phyloP scores from a whole-genome alignment of 164 flowering plant species.

The Macadamia tetraphylla region DNA sequence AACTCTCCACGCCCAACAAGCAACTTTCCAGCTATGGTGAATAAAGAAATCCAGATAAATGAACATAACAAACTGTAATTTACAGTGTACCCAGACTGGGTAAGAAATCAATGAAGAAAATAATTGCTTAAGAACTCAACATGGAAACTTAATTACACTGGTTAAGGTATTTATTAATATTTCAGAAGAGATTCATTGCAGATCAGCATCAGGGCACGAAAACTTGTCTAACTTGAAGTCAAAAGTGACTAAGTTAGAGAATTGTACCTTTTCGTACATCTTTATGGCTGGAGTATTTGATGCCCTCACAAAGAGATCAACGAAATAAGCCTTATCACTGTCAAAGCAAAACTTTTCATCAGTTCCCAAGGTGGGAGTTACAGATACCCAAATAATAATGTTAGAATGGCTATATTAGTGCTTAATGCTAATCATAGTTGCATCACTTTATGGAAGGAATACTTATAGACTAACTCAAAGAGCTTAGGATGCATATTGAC shows the following conservation, averaged over 20 bases:
- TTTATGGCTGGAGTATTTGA: constrained; percentile 91
- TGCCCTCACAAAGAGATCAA: constrained; percentile 95
- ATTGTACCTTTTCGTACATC: constrained; percentile 93
- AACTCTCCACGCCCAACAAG: no score
- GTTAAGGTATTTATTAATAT: neutral
- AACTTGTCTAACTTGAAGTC: neutral
- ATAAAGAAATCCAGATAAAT: neutral
- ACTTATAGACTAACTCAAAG: neutral
- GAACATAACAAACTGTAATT: neutral
- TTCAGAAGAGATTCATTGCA: neutral
- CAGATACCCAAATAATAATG: neutral
- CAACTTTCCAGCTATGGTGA: neutral
- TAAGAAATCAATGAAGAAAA: no score
- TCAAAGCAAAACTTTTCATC: constrained; percentile 16
- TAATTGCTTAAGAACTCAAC: neutral
- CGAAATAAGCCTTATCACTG: constrained; percentile 93
- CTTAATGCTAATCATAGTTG: neutral
- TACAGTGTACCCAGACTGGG: no score
- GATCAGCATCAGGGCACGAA: neutral
- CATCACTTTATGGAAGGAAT: neutral
- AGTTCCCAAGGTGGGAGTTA: neutral
- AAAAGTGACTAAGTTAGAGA: constrained; percentile 2
- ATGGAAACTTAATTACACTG: neutral
- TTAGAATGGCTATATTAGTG: neutral
- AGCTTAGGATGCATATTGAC: neutral